Conservation (phyloP, 108 stramenopile species). For the Fragilariopsis cylindrus region DNA sequence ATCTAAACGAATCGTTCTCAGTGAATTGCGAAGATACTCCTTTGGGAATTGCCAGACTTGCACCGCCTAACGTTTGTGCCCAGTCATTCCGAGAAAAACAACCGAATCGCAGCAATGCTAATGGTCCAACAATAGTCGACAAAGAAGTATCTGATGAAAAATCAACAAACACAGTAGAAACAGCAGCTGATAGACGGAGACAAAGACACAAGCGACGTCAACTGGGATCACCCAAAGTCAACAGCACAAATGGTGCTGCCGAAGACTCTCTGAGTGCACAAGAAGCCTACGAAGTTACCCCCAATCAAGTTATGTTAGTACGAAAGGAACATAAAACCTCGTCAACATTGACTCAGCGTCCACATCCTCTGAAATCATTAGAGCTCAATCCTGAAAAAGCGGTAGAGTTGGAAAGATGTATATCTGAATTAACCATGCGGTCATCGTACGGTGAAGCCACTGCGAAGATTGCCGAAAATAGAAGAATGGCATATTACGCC, state of each 20-base stretch:
- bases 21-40: constrained; percentile 7
- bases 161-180: constrained; percentile 15
- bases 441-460: constrained; percentile 50
- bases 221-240: neutral
- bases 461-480: constrained; percentile 41
- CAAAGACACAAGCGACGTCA: constrained; percentile 25
- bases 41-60: constrained; percentile 29
- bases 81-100: neutral
- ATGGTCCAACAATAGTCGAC: neutral
- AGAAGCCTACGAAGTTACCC: constrained; percentile 38
- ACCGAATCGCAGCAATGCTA: neutral
- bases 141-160: neutral
- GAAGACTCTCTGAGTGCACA: constrained; percentile 17
- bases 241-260: neutral
- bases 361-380: constrained; percentile 36
- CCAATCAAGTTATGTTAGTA: constrained; percentile 22
- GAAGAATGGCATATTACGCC: constrained; percentile 89
- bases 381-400: constrained; percentile 26
- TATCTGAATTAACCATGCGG: constrained; percentile 84
- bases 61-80: constrained; percentile 17
- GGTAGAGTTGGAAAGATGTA: constrained; percentile 52
- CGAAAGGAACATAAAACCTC: constrained; percentile 1
- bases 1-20: constrained; percentile 14
- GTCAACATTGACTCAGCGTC: neutral
- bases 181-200: constrained; percentile 37